Conservation (phyloP, 768 basidiomycete species). For the Rhodotorula babjevae region DNA sequence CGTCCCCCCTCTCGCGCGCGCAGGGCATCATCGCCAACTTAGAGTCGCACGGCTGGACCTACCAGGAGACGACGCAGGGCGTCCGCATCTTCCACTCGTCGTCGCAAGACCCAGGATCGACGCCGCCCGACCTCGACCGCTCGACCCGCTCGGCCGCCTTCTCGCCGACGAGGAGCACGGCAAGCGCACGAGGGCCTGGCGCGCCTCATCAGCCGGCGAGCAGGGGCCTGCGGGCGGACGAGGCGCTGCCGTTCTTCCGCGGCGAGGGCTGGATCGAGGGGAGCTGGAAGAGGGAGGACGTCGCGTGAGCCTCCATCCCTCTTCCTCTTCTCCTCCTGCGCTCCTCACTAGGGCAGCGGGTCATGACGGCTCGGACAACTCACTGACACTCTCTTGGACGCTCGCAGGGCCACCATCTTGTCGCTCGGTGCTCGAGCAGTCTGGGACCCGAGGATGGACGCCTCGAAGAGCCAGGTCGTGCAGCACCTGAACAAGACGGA, state of each 20-base stretch:
- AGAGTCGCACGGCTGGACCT: constrained; percentile 22
- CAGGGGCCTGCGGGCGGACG: constrained; percentile 21
- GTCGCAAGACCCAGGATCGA: not conserved
- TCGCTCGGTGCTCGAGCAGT: constrained; percentile 5
- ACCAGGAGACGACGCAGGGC: constrained; percentile 11
- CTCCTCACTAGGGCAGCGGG: not conserved
- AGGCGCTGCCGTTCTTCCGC: constrained; percentile 26
- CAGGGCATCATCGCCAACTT: constrained; percentile 33
- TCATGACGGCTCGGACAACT: not conserved
- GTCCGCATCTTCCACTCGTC: constrained; percentile 26
- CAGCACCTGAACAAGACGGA: constrained; percentile 12
- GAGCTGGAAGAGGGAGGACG: constrained; percentile 26
- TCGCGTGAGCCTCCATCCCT: constrained; percentile 9
- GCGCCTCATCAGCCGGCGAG: not conserved
- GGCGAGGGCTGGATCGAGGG: constrained; percentile 38
- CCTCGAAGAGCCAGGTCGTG: not conserved
- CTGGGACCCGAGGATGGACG: constrained; percentile 31
- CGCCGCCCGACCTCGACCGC: not conserved
- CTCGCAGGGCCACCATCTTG: constrained; percentile 18
- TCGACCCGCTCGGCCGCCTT: not conserved
- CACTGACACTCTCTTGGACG: not conserved
- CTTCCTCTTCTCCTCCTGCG: no score
- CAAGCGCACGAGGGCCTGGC: not conserved
- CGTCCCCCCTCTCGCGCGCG: not conserved
- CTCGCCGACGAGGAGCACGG: not conserved